Base-by-base conservation (phyloP, 2,329 filamentous ascomycete genomes). In the Monilinia vaccinii-corymbosi region DNA sequence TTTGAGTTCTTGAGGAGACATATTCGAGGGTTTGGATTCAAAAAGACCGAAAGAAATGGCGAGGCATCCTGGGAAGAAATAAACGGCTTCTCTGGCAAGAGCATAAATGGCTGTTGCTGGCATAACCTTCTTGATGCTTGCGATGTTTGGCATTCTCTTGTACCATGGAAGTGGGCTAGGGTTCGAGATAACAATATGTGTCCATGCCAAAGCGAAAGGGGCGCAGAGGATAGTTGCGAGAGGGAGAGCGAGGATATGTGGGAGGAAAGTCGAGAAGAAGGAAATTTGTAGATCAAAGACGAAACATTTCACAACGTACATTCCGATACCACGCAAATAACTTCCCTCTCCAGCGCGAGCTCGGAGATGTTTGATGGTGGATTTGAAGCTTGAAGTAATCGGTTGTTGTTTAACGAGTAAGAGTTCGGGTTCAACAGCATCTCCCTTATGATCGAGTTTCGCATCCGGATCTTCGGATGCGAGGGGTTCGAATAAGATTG, bases 131-230 rank as follows among this genome's bases (percentile, higher is more conserved):
- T 82, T 79, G 76, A 87, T 87, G 56, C 83, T 79, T 70, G 78
- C 79, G 66, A 84, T 82, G 49, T 83, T 75, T 18, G 88, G 86
- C 56, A 96, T 80, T 60, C 90, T 62, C 21, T 64, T 64, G 75
- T 81, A 88, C 78, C 87, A 91, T 66, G 75, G 76, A 71, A 82
- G 81, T 51, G 77, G 70, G 60, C 81, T 86, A 6, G 85, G 83
- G 57, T 83, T 78, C 2, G 89, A 86, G 70, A 97, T 91, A 71
- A 96, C 83, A 68, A 89, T 86, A 73, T 96, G 91, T 4, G 91
- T 89, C 91, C 91, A 96, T 57, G 84, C 81, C 66, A 92, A 82
- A 71, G 84, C 81, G 61, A 93, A 73, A 69, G 87, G 87, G 42
- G 87, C 81, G 36, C 89, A 77, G 23, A 81, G 73, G 25, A 93